Evolutionary conservation across 129 eudicot species (phyloP), one percentile per base, ranked within the genome.

Genomic region (Pseudognaphalium luteoalbum): DNA sequence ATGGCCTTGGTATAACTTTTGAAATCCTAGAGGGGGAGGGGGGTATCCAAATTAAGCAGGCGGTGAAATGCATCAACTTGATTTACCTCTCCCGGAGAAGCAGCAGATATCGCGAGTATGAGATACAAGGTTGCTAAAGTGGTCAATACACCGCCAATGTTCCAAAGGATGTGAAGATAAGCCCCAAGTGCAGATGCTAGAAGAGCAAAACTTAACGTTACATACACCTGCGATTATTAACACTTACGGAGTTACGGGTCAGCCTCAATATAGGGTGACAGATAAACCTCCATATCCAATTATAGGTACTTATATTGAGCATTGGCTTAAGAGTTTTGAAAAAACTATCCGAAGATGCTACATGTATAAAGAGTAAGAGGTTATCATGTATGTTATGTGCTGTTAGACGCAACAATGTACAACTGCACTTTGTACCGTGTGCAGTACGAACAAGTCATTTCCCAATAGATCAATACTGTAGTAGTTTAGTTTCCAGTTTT

Each of bases 91-190:
- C 85, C 64, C 71, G 82, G 56, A 9, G 88, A 70, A 30, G 82
- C 76, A 7, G 85, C 52, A 54, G 84, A 87, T 39, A 92, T 63
- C 89, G 88, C 85, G 25, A 16, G 16, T 33, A 92, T 84, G 84
- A 81, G 71, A 50, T 86, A 92, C 58, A 92, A 54, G 77, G 81
- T 83, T 64, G 87, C 92, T 25, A 87, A 32, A 32, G 85, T 80
- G 0, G 97, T 92, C 5, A 92, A 86, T 30, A 87, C 35, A 25
- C 97, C 97, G 34, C 97, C 97, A 41, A 89, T 59, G 64, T 92
- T 85, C 97, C 96, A 89, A 12, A 87, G 80, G 12, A 87, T 81
- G 82, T 92, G 97, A 63, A 92, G 80, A 77, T 92, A 89, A 5
- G 91, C 87, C 42, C 97, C 97, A 73, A 77, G 81, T 12, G 92